Base-by-base conservation (phyloP, 208 protist genomes). In the Crithidia bombi region DNA sequence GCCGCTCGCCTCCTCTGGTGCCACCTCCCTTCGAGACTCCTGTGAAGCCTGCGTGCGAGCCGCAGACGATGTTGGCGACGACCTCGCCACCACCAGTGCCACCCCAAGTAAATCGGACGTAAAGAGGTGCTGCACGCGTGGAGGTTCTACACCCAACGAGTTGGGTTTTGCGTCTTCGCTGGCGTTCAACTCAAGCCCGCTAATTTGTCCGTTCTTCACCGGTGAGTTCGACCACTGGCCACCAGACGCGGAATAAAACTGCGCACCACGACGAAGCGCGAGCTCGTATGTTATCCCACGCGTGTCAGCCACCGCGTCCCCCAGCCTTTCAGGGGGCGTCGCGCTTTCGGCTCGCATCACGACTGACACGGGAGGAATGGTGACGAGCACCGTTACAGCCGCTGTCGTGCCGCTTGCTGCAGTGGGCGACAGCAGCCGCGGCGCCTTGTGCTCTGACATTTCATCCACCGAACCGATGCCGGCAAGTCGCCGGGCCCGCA, bases 201-300 rank as follows among this genome's bases (percentile, higher is more conserved):
- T 32, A 32, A 77, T 15, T 49, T 71, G 71, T 1, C 55, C 71
- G 19, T 67, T 77, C 28, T 51, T 57, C 49, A 77, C 47, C 38
- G 71, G 71, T n/a, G 64, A 39, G 10, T 10, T 35, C n/a, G 21
- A 41, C 71, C 71, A 77, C 11, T 46, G 64, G n/a, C 58, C 64
- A 10, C 71, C 71, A 5, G 49, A 43, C 0, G 71, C 71, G 1
- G 57, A 62, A 64, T 77, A 77, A 11, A 69, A 49, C 11, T 77
- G 57, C n/a, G 39, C 71, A 1, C 71, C 71, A 6, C 64, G 47
- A 2, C 71, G 71, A 19, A 77, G 46, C 14, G 56, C 26, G 2
- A 71, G 25, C 25, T 77, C 71, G 32, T 71, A 71, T 21, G 44
- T 41, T 28, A 65, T 33, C n/a, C 49, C 47, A 23, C 52, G 25